Evolutionary conservation across 2,329 filamentous ascomycete species (phyloP).

Genomic region (Calycina marina): DNA sequence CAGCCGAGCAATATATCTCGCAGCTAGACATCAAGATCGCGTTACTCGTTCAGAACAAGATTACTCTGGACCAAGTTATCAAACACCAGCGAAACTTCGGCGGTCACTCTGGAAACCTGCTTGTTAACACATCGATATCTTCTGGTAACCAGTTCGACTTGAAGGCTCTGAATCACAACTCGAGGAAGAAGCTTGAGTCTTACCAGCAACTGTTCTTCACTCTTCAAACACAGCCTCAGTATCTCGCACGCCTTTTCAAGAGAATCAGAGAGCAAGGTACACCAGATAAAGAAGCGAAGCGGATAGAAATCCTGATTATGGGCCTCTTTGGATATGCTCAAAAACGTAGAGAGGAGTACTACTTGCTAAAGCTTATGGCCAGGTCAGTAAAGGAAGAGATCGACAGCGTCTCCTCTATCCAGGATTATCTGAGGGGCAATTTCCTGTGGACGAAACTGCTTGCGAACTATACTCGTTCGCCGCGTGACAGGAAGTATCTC

Average conservation of each 20-base stretch:
- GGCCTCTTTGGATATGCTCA: slow-evolving; percentile 93
- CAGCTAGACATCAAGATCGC: slow-evolving; percentile 99
- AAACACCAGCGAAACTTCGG: slow-evolving; percentile 95
- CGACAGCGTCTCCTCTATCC: slow-evolving; percentile 53
- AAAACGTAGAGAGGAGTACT: slow-evolving; percentile 93
- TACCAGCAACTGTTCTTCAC: slow-evolving; percentile 98
- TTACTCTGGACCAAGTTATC: slow-evolving; percentile 93
- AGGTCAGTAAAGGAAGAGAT: slow-evolving; percentile 78
- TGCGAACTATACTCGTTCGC: slow-evolving; percentile 75
- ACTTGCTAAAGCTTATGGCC: slow-evolving; percentile 76
- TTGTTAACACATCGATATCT: slow-evolving; percentile 77
- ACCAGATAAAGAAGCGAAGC: slow-evolving; percentile 82
- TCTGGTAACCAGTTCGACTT: slow-evolving; percentile 90
- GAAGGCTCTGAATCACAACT: slow-evolving; percentile 94
- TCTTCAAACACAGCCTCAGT: slow-evolving; percentile 90
- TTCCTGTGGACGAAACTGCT: slow-evolving; percentile 90
- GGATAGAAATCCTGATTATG: slow-evolving; percentile 89
- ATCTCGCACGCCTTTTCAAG: slow-evolving; percentile 78
- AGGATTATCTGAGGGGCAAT: slow-evolving; percentile 79
- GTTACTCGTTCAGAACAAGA: slow-evolving; percentile 97
- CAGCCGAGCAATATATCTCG: slow-evolving; percentile 94
- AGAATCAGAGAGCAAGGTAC: slow-evolving; percentile 70
- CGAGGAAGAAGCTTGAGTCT: slow-evolving; percentile 83
- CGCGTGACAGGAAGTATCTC: slow-evolving; percentile 82
- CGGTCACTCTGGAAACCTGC: slow-evolving; percentile 68